These are phyloP conservation scores for Arabidopsis arenosa DNA, from an alignment of 345 rosid species.

Conservation along the genomic window DNA sequence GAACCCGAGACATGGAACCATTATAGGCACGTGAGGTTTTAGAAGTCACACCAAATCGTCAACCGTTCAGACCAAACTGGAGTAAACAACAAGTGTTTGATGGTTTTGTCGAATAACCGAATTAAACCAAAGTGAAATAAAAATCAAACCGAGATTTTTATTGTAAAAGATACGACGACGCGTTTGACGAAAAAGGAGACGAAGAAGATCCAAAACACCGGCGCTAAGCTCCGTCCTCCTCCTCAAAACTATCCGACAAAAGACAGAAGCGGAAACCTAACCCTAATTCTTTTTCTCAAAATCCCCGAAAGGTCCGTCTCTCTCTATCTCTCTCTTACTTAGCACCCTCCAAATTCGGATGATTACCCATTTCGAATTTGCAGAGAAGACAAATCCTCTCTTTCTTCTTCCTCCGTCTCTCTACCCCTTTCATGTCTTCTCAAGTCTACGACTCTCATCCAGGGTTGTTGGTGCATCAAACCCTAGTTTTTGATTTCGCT, in stretches of 20 bases:
- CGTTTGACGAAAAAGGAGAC: slow-evolving; percentile 30
- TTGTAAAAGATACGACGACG: slow-evolving; percentile 38
- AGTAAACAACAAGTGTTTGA: not conserved
- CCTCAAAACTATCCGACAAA: slow-evolving; percentile 40
- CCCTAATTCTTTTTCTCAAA: slow-evolving; percentile 42
- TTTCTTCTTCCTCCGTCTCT: slow-evolving; percentile 30
- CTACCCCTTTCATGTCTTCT: slow-evolving; percentile 90
- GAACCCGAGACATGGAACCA: slow-evolving; percentile 23
- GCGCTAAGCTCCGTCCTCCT: slow-evolving; percentile 44
- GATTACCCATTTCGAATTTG: slow-evolving; percentile 51
- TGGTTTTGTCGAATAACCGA: slow-evolving; percentile 30
- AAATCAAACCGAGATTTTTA: slow-evolving; percentile 32
- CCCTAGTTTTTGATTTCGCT: slow-evolving; percentile 49
- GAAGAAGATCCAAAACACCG: slow-evolving; percentile 46
- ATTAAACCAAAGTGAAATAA: slow-evolving; percentile 14
- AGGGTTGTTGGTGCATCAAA: slow-evolving; percentile 56
- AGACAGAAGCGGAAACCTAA: slow-evolving; percentile 30
- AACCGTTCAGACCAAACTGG: not conserved
- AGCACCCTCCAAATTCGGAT: slow-evolving; percentile 47
- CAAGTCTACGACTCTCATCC: slow-evolving; percentile 55
- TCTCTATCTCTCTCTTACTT: slow-evolving; percentile 23
- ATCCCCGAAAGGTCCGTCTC: slow-evolving; percentile 7
- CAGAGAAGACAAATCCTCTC: slow-evolving; percentile 60
- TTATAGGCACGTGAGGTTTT: not conserved
- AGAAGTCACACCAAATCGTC: not conserved